Evolutionary conservation across 306 rosid genomes (phyloP), one percentile per base, ranked within the genome.

Genomic region (Glycine tomentella): DNA sequence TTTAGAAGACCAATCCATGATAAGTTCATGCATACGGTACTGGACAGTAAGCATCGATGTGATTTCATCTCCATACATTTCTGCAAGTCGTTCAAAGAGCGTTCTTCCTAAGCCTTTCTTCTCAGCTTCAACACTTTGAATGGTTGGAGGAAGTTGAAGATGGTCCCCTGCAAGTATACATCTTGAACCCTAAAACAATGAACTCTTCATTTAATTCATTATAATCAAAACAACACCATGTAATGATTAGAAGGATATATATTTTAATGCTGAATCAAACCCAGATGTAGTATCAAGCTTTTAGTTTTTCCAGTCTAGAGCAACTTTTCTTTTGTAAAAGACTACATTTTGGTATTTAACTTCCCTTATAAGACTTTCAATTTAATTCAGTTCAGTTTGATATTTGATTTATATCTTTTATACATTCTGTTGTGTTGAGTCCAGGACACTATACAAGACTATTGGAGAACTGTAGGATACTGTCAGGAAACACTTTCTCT

Each of bases 71-170:
- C 90, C 94, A 80, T 93, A 91, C 87, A 87, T 86, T 53, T 89
- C 94, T 4, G 90, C 96, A 84, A 95, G 97, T 77, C 99, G 93
- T 87, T 95, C 99, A 83, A 93, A 95, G 31, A 93, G 94, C 69
- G 98, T 95, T 88, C 92, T 89, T 80, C 99, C 97, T 84, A 95
- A 85, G 75, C 99, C 99, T 81, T 90, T 95, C 91, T 89, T 95
- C 94, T 95, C 98, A 58, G 99, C 99, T 88, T 95, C 99, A 85
- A 85, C 96, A 87, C 99, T 95, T 89, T 95, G 98, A 80, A 95
- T 95, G 85, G 98, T 95, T 25, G 99, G 99, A 77, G 99, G 99
- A 76, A 95, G 98, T 89, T 95, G 99, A 85, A 95, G 98, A 87
- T 95, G 99, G 82, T 95, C 99, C 79, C 99, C 99, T 48, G 94